Evolutionary conservation across 306 rosid species (phyloP).

Genomic region (Vigna reflexopilosa): DNA sequence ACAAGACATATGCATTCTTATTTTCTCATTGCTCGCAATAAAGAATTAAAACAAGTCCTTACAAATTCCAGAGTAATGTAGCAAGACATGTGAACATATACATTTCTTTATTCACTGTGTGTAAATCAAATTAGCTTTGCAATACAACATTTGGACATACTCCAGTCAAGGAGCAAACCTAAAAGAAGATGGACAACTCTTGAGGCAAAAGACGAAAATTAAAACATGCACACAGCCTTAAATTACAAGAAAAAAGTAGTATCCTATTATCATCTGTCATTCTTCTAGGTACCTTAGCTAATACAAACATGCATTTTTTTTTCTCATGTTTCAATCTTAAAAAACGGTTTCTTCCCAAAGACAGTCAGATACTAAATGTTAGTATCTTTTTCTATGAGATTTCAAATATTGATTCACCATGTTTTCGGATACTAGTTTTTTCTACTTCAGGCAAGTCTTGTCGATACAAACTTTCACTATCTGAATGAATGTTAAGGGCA

Average conservation of each 20-base stretch:
- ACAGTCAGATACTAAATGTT: background rate
- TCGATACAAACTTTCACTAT: constrained; percentile 35
- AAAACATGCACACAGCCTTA: constrained; percentile 44
- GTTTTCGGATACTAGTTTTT: background rate
- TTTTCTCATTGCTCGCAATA: constrained; percentile 12
- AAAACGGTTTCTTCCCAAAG: background rate
- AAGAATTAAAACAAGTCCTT: background rate
- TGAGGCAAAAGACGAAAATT: background rate
- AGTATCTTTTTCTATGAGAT: background rate
- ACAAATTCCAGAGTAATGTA: background rate
- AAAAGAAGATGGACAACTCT: constrained; percentile 21
- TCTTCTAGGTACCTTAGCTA: background rate
- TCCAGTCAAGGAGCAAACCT: constrained; percentile 43
- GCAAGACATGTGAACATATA: constrained; percentile 34
- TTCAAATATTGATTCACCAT: background rate
- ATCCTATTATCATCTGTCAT: constrained; percentile 22
- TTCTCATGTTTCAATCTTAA: background rate
- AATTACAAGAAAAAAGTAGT: background rate
- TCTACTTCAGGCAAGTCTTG: background rate
- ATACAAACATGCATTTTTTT: constrained; percentile 36
- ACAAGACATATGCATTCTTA: background rate
- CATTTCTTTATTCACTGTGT: constrained; percentile 26
- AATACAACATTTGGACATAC: constrained; percentile 39
- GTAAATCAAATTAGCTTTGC: constrained; percentile 42
- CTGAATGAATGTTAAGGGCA: constrained; percentile 41